Evolutionary conservation across 805 yeast genomes (phyloP), one percentile per base, ranked within the genome.

Genomic region (Candida awuae): DNA sequence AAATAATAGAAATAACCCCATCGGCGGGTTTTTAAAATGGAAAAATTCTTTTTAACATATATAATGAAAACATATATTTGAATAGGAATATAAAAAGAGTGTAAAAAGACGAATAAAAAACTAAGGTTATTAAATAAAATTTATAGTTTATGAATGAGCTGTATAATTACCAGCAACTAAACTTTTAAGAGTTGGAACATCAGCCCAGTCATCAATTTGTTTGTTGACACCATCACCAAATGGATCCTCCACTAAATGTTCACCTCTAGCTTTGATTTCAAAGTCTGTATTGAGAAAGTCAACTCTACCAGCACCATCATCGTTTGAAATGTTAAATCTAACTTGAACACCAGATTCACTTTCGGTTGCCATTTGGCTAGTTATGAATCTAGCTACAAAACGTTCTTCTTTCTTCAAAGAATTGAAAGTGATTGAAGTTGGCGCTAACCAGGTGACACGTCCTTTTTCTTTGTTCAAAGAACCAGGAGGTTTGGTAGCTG

Each of bases 401-500:
- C 82, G 76, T 51, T 80, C 80, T 48, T 82, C 87, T 20, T 36
- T 32, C 6, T 59, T 58, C 12, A 47, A 39, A 5, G 50, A 33
- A 19, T 58, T 50, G 42, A 74, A 65, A 6, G 47, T 50, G 27
- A 73, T 46, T 4, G 75, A 69, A 8, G 60, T 46, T 21, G 52
- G 39, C 49, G 77, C 76, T 55, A 82, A 75, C 96, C 97, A 88
- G 1, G 92, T 80, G 42, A 92, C 80, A 61, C 97, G 75, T 49
- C 77, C 80, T 54, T 77, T 79, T 37, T 87, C 97, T 53, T 76
- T 81, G 61, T 81, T 85, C 68, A 87, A 90, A 1, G 94, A 75
- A 41, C 97, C 97, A 40, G 83, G 79, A 5, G 98, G 98, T 56
- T 84, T 85, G 3, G 95, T 82, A 45, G 87, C 77, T 1, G 96